Evolutionary conservation across 306 rosid genomes (phyloP), one percentile per base, ranked within the genome.

Genomic region (Vigna reflexopilosa): DNA sequence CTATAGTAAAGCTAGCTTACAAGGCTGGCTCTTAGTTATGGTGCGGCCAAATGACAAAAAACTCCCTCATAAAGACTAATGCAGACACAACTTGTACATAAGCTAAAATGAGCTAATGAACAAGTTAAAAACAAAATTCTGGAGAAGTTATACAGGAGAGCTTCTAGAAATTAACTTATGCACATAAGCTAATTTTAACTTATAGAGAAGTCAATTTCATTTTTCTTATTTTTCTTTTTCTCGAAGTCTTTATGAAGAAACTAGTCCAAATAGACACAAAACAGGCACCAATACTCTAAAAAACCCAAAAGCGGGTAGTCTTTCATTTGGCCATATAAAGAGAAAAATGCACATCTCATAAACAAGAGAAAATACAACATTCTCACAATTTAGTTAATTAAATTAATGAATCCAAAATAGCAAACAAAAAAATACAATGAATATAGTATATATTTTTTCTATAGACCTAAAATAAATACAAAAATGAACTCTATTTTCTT

Each of bases 31-130:
- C 71, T 65, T 38, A n/a, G 70, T 64, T n/a, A 65, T 34, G 57
- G 30, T 58, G 51, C n/a, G 58, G 58, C 78, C 68, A 59, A 16
- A 59, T 59, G 70, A 26, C 34, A 11, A 12, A 30, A 34, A 52
- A 28, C 36, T 26, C 64, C 76, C 64, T 15, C 56, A 68, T 45
- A 22, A 42, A 42, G 4, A 5, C 65, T 42, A 42, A 20, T 7
- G 3, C 45, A 67, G 72, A 44, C 20, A 67, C 19, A 67, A 42
- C 55, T 44, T 67, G 6, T 47, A 11, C 38, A 9, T 42, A 9
- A 9, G 12, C 0, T 9, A 42, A 42, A 9, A 2, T 42, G 9
- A 9, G 2, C 0, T 42, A 8, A 42, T 42, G 45, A 9, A 42
- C 47, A 42, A 9, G 47, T 42, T 42, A 42, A 42, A 9, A 42